Conservation (phyloP, 192 early-diverging fungal genomes). For the Coemansia sp. region DNA sequence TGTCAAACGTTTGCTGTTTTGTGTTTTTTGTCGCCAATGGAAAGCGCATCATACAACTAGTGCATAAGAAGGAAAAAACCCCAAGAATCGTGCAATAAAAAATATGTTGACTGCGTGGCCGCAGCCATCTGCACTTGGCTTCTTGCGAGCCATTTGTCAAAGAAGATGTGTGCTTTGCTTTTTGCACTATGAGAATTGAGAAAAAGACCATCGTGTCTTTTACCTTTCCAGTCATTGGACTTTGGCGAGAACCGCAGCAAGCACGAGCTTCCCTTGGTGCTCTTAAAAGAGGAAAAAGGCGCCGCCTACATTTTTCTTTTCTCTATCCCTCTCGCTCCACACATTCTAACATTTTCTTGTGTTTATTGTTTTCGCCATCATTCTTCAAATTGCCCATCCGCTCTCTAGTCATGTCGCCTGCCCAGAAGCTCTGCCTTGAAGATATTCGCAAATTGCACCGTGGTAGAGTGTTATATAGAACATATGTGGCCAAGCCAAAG, state of each 20-base stretch:
- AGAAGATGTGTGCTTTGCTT: background rate
- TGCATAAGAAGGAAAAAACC: background rate
- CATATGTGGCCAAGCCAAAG: background rate
- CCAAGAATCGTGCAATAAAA: background rate
- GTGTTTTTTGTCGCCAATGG: too few relatives aligned
- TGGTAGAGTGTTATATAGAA: background rate
- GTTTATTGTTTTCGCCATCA: background rate
- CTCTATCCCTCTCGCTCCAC: too few relatives aligned
- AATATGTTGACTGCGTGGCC: background rate
- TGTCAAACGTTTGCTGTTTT: too few relatives aligned
- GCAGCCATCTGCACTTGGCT: background rate
- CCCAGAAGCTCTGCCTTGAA: background rate
- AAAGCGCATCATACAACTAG: background rate
- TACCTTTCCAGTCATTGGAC: background rate
- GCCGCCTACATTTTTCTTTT: background rate
- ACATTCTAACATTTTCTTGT: background rate
- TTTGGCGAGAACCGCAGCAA: background rate
- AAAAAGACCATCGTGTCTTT: too few relatives aligned
- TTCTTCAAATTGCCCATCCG: too few relatives aligned
- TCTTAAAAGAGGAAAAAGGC: background rate
- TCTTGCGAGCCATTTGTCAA: background rate
- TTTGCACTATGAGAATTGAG: too few relatives aligned
- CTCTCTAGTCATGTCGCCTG: background rate
- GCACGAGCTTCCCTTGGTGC: background rate
- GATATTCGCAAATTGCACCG: background rate